Conservation (phyloP, 1,284 basidiomycete species). For the Vanrija pseudolonga region DNA sequence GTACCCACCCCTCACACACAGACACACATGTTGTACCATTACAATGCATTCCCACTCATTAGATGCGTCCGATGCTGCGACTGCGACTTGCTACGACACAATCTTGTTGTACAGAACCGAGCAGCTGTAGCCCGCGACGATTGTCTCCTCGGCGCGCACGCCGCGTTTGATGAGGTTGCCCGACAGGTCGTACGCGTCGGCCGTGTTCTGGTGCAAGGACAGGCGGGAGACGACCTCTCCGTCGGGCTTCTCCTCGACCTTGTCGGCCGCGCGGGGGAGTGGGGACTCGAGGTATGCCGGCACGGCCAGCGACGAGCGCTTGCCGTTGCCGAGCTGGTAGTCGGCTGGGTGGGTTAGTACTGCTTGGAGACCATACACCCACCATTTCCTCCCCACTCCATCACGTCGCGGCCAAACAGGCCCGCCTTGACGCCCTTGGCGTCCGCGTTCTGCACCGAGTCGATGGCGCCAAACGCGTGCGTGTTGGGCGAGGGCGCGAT, state of each 20-base stretch:
- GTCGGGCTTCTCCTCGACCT: slow-evolving; percentile 53
- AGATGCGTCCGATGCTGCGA: too few relatives aligned
- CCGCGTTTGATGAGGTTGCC: slow-evolving; percentile 65
- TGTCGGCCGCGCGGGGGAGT: slow-evolving; percentile 49
- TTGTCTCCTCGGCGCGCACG: slow-evolving; percentile 66
- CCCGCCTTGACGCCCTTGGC: slow-evolving; percentile 40
- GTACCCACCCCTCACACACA: too few relatives aligned
- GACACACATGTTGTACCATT: too few relatives aligned
- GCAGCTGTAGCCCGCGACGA: slow-evolving; percentile 56
- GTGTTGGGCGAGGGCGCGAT: slow-evolving; percentile 67
- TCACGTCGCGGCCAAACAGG: slow-evolving; percentile 54
- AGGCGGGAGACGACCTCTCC: slow-evolving; percentile 55
- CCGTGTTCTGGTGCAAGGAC: slow-evolving; percentile 44
- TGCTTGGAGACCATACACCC: slow-evolving; percentile 9
- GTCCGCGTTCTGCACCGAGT: slow-evolving; percentile 58
- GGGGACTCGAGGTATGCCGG: slow-evolving; percentile 59
- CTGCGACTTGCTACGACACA: slow-evolving; percentile 16
- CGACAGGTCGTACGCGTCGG: slow-evolving; percentile 60
- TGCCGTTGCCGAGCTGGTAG: slow-evolving; percentile 81
- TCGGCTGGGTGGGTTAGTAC: slow-evolving; percentile 49
- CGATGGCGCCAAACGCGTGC: slow-evolving; percentile 72
- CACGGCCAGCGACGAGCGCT: slow-evolving; percentile 65
- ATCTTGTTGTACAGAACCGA: slow-evolving; percentile 74
- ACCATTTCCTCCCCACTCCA: slow-evolving; percentile 53
- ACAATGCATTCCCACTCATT: too few relatives aligned